Conservation (phyloP, 1,284 basidiomycete species). For the Phenoliferia sp. region DNA sequence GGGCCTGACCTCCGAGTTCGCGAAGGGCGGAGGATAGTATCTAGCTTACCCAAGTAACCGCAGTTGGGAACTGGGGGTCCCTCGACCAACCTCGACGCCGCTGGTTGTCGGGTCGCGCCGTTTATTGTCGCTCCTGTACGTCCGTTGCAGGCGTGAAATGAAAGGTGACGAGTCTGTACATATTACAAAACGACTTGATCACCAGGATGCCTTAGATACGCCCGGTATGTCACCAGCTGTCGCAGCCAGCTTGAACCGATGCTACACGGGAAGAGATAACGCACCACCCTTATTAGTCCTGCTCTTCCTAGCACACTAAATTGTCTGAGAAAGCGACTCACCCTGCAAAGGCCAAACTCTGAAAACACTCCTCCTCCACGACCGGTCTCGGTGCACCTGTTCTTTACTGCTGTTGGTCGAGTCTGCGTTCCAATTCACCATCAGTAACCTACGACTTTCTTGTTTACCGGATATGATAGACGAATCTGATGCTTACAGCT, state of each 20-base stretch:
- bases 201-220: conserved; percentile 27
- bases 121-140: too few species aligned
- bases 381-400: conserved; percentile 29
- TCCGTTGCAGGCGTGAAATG: too few species aligned
- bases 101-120: too few species aligned
- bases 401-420: conserved; percentile 27
- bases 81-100: too few species aligned
- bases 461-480: not conserved
- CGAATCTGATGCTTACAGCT: conserved; percentile 1
- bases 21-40: too few species aligned
- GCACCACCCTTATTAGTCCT: not conserved
- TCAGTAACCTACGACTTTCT: not conserved
- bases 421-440: conserved; percentile 13
- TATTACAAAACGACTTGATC: too few species aligned
- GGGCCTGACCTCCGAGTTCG: too few species aligned
- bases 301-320: too few species aligned
- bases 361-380: conserved; percentile 30
- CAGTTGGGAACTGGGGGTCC: too few species aligned
- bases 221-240: conserved; percentile 27
- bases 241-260: conserved; percentile 13
- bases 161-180: too few species aligned
- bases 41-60: too few species aligned
- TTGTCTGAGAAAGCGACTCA: not conserved
- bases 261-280: conserved; percentile 4
- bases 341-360: conserved; percentile 31